Conservation (phyloP, 2,329 filamentous ascomycete species). For the Penicillium occitanis region DNA sequence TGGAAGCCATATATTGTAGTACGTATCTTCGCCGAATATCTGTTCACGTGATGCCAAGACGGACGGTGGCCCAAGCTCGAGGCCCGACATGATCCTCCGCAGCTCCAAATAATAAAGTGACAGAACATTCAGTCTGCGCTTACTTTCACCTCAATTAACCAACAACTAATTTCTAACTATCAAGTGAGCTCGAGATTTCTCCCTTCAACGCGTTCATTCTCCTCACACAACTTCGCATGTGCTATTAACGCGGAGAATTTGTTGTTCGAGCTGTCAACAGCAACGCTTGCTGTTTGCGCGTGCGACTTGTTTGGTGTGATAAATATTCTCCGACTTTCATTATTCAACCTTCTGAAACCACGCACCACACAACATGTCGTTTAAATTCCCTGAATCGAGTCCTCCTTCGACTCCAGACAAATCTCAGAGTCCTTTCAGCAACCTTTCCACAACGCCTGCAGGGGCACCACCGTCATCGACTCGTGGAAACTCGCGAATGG, state of each 20-base stretch:
- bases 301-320: neutral
- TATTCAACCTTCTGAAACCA: neutral
- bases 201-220: neutral
- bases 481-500: slow-evolving; percentile 54
- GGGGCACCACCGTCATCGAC: slow-evolving; percentile 55
- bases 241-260: neutral
- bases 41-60: slow-evolving; percentile 5
- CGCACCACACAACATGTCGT: neutral
- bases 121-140: neutral
- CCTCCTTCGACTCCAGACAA: slow-evolving; percentile 36
- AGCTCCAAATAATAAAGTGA: neutral
- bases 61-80: neutral
- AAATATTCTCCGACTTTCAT: neutral
- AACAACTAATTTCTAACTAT: neutral
- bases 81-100: neutral
- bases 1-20: too few relatives aligned
- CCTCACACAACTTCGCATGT: neutral
- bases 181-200: neutral
- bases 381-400: neutral
- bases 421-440: slow-evolving; percentile 37
- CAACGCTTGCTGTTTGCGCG: neutral
- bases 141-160: neutral
- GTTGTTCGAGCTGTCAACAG: neutral
- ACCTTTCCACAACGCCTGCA: slow-evolving; percentile 58
- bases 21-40: too few relatives aligned